A percentile compares a stretch with the other conserved stretches of the same genome.
phyloP scores from a whole-genome alignment of 768 basidiomycete genomes.

The Imleria badia region DNA sequence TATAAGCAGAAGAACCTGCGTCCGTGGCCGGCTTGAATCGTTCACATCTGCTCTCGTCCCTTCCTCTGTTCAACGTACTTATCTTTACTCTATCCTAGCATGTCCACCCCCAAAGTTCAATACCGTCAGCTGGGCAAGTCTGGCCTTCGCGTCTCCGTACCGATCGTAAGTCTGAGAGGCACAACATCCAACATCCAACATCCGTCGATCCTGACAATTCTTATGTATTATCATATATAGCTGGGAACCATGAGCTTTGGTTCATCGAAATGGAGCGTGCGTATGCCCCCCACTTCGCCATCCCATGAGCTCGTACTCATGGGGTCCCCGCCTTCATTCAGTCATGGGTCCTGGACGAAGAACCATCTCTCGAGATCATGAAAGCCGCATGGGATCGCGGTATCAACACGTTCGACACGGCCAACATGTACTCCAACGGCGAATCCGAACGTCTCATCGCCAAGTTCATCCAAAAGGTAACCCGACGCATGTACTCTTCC shows the following conservation, averaged over 20 bases:
- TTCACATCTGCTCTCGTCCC: no score
- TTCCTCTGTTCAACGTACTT: no score
- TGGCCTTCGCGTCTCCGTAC: conserved; percentile 34
- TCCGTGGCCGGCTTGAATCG: no score
- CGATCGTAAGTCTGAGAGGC: conserved; percentile 24
- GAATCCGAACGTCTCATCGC: conserved; percentile 38
- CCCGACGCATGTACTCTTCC: no score
- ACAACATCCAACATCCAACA: not conserved
- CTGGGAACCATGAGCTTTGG: conserved; percentile 32
- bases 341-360: conserved; percentile 28
- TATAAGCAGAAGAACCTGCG: no score
- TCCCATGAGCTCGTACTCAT: no score
- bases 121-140: conserved; percentile 32
- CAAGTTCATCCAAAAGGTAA: conserved; percentile 37
- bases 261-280: conserved; percentile 23
- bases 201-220: not conserved
- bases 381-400: conserved; percentile 41
- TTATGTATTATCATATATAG: conserved; percentile 6
- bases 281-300: conserved; percentile 1
- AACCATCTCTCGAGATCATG: conserved; percentile 31
- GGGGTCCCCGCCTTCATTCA: no score
- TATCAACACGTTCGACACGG: conserved; percentile 40
- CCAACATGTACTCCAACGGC: conserved; percentile 36
- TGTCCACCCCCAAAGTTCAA: conserved; percentile 20
- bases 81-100: not conserved